phyloP scores from a whole-genome alignment of 306 rosid genomes.

The Elaeagnus macrophylla region DNA sequence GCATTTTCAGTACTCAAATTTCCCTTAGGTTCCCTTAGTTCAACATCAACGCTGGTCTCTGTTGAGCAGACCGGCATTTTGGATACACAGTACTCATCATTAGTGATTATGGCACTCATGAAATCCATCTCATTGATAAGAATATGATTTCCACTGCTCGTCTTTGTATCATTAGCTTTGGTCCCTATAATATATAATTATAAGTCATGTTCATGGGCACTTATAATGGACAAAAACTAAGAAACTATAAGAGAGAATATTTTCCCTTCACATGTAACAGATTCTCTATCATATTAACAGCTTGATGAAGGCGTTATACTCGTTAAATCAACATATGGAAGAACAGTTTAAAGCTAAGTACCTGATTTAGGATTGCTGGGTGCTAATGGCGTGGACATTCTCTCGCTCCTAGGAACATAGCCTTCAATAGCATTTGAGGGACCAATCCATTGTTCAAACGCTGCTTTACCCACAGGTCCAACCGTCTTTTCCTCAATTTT shows the following conservation, averaged over 20 bases:
- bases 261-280: conserved; percentile 14
- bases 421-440: conserved; percentile 97
- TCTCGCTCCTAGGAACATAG: conserved; percentile 56
- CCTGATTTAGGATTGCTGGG: conserved; percentile 44
- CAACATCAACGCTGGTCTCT: conserved; percentile 23
- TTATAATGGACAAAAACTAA: background rate
- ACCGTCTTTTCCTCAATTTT: conserved; percentile 60
- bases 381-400: conserved; percentile 21
- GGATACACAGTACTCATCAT: conserved; percentile 74
- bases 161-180: conserved; percentile 32
- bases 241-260: background rate
- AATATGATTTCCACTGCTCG: conserved; percentile 18
- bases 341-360: conserved; percentile 20
- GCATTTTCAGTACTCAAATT: conserved; percentile 3
- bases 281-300: conserved; percentile 10
- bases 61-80: conserved; percentile 37
- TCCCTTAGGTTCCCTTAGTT: conserved; percentile 22
- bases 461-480: conserved; percentile 31
- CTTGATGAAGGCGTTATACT: background rate
- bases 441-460: conserved; percentile 62
- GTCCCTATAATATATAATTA: conserved; percentile 61
- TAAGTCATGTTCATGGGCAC: conserved; percentile 29
- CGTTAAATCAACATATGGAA: background rate
- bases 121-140: conserved; percentile 50
- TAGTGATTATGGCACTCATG: conserved; percentile 48